Base-by-base conservation (phyloP, 108 stramenopile species). In the Skeletonema tropicum region DNA sequence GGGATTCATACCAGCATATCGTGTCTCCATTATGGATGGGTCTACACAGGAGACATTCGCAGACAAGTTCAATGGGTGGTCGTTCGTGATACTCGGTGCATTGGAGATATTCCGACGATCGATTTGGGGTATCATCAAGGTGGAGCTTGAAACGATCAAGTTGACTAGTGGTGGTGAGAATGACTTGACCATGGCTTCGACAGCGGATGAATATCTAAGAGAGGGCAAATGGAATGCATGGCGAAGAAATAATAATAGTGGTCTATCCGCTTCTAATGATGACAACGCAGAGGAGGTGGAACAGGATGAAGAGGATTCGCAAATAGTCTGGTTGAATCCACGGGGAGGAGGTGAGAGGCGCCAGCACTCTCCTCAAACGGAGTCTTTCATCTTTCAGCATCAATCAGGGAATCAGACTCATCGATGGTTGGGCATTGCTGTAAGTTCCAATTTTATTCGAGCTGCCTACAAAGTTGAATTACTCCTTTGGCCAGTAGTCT, bases 1-100 rank as follows among this genome's bases (percentile, higher is more conserved):
- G 21, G 87, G 89, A 32, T 92, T 90, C 46, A 91, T 93, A 45
- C 95, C 95, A 8, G 86, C 95, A 3, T 93, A 92, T 71, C 87
- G 89, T 59, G 75, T 83, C 29, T 81, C 93, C 5, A 84, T 87
- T 7, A 35, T 73, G 49, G 81, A 86, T 67, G 89, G 87, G 32
- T 66, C 76, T 7, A 81, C 83, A 0, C 85, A 89, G 21, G 70
- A 81, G 31, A 93, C 92, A 25, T 88, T 90, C 70, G 85, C 81
- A 9, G 83, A 86, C 42, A 84, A 87, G 33, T 79, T 87, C 33
- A 76, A 88, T 46, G 88, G 80, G 60, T 91, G 89, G 70, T 86
- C 90, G 35, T 87, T 90, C 15, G 91, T 93, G 21, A 48, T 93
- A 23, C 74, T 96, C 23, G 87, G 88, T 13, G 73, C 85, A 7